phyloP scores from a whole-genome alignment of 75 land plant species.

The Selaginella moellendorffii region DNA sequence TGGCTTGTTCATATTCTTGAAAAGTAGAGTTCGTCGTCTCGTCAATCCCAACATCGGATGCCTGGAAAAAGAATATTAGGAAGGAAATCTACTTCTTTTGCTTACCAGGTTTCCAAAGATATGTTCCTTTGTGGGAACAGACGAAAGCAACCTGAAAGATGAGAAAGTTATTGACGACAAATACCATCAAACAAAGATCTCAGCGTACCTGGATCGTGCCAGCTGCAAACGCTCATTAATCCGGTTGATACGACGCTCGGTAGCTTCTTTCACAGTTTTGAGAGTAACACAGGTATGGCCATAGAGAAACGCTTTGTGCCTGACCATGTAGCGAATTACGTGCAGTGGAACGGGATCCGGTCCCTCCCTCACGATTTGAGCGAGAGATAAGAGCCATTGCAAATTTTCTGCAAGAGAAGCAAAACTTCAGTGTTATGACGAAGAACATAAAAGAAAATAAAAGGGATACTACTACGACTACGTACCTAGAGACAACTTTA shows the following conservation, averaged over 20 bases:
- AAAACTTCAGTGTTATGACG: neutral
- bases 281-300: neutral
- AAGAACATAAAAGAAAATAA: neutral
- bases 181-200: too few relatives aligned
- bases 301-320: neutral
- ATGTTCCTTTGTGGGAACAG: neutral
- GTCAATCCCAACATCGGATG: neutral
- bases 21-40: neutral
- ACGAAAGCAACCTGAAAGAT: neutral
- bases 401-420: neutral
- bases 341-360: neutral
- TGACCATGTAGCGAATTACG: neutral
- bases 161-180: too few relatives aligned
- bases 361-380: neutral
- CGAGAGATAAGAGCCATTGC: neutral
- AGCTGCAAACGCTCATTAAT: neutral
- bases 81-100: too few relatives aligned
- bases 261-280: neutral
- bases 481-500: neutral
- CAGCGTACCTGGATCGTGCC: neutral
- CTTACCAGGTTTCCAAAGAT: neutral
- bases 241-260: neutral
- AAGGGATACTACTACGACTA: too few relatives aligned
- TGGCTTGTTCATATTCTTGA: neutral
- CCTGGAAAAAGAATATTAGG: too few relatives aligned